phyloP scores from a whole-genome alignment of 441 rosid genomes.

The Populus trichocarpa region DNA sequence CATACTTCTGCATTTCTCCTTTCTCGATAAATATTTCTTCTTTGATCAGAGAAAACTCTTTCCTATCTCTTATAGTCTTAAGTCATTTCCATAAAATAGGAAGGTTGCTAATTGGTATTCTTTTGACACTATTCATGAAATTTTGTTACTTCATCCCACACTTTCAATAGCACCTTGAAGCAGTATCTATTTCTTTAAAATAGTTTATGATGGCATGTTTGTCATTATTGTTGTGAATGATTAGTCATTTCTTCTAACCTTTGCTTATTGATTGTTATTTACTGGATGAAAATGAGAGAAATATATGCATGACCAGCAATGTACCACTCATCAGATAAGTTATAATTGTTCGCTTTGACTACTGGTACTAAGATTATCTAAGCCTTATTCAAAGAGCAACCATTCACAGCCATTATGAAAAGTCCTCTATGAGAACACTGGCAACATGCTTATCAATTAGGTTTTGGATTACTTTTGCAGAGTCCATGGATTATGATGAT shows the following conservation, averaged over 20 bases:
- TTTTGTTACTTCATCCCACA: neutral
- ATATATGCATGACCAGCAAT: neutral
- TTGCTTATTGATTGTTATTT: neutral
- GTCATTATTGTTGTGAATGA: neutral
- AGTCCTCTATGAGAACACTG: too few relatives aligned
- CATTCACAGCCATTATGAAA: neutral
- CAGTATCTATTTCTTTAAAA: neutral
- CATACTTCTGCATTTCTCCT: neutral
- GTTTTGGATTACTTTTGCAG: neutral
- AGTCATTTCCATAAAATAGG: too few relatives aligned
- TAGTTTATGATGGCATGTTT: neutral
- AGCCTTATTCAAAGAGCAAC: neutral
- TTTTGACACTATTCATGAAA: neutral
- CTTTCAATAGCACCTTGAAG: neutral
- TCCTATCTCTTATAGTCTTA: too few relatives aligned
- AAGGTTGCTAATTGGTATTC: too few relatives aligned
- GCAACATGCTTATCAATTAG: neutral
- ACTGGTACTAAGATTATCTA: neutral
- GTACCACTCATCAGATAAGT: neutral
- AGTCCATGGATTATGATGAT: neutral
- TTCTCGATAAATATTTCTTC: neutral
- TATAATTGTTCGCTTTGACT: neutral
- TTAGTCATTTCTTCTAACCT: neutral
- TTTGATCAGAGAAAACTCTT: too few relatives aligned
- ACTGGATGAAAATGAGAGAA: neutral